Percentiles rank a stretch among this genome's conserved stretches.
Evolutionary conservation across 768 basidiomycete species (phyloP).

Genomic region (Trametopsis cervina): DNA sequence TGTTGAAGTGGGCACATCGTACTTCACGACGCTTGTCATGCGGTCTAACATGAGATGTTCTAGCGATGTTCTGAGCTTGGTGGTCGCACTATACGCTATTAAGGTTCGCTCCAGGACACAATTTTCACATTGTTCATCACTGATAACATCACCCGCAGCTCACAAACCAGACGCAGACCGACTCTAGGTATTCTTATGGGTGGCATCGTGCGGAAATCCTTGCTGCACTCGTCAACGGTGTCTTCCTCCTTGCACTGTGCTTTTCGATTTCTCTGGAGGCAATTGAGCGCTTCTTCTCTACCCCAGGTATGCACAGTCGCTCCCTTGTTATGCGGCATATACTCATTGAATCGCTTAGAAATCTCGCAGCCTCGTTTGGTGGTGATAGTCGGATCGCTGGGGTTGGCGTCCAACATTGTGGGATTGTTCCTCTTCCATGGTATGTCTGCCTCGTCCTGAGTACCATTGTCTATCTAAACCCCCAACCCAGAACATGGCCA

Average conservation of each 20-base stretch:
- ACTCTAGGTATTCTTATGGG: conserved; percentile 91
- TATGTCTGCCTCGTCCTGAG: conserved; percentile 27
- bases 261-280: conserved; percentile 95
- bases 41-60: conserved; percentile 6
- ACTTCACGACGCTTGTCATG: neutral
- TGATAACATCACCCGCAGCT: conserved; percentile 56
- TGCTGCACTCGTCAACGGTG: conserved; percentile 92
- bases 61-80: conserved; percentile 94
- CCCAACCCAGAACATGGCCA: conserved; percentile 58
- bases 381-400: conserved; percentile 84
- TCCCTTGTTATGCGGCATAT: conserved; percentile 8
- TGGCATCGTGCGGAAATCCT: conserved; percentile 98
- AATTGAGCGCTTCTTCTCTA: conserved; percentile 80
- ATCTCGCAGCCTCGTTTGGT: conserved; percentile 85
- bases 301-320: conserved; percentile 69
- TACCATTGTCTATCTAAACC: neutral
- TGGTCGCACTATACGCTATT: conserved; percentile 95
- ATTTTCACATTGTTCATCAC: conserved; percentile 6
- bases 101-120: conserved; percentile 37
- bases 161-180: conserved; percentile 46
- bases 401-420: conserved; percentile 85
- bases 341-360: conserved; percentile 39
- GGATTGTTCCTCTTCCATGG: conserved; percentile 96
- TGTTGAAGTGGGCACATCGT: conserved; percentile 75
- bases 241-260: conserved; percentile 94